phyloP scores from a whole-genome alignment of 495 filamentous ascomycete species.

The Aspergillus panamensis region DNA sequence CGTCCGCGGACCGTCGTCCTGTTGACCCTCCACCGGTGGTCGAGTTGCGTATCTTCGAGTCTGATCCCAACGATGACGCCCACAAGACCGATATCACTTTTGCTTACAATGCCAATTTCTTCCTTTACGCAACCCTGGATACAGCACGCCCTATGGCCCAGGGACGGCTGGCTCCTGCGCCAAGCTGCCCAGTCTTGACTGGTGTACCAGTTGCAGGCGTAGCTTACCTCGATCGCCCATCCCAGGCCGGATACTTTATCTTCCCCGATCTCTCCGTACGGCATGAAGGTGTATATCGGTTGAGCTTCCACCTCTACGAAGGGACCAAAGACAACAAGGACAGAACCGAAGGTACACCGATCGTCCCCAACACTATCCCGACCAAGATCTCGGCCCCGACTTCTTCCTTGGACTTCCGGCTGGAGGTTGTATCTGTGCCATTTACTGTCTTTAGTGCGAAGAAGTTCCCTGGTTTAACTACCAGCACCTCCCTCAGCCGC shows the following conservation, averaged over 20 bases:
- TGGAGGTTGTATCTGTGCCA: conserved; percentile 83
- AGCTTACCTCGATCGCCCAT: conserved; percentile 90
- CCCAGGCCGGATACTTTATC: conserved; percentile 92
- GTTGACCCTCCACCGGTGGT: conserved; percentile 97
- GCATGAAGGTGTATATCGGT: conserved; percentile 85
- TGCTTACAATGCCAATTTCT: conserved; percentile 93
- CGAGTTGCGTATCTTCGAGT: conserved; percentile 84
- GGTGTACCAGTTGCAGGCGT: conserved; percentile 95
- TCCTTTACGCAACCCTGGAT: conserved; percentile 91
- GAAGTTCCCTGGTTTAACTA: conserved; percentile 94
- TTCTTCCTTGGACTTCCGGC: conserved; percentile 58
- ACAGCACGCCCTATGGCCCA: conserved; percentile 82
- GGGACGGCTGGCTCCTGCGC: conserved; percentile 64
- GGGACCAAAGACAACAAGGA: conserved; percentile 79
- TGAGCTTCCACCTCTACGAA: conserved; percentile 92
- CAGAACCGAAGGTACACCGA: conserved; percentile 48
- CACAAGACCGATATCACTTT: conserved; percentile 77
- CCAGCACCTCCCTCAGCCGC: conserved; percentile 84
- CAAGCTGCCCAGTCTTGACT: conserved; percentile 79
- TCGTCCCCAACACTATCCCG: conserved; percentile 21
- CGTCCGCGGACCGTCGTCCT: conserved; percentile 91
- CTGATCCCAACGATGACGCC: conserved; percentile 53
- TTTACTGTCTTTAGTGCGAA: conserved; percentile 96
- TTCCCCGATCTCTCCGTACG: conserved; percentile 97
- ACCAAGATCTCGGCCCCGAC: conserved; percentile 38